phyloP scores from a whole-genome alignment of 495 filamentous ascomycete genomes.

The Podospora didyma region DNA sequence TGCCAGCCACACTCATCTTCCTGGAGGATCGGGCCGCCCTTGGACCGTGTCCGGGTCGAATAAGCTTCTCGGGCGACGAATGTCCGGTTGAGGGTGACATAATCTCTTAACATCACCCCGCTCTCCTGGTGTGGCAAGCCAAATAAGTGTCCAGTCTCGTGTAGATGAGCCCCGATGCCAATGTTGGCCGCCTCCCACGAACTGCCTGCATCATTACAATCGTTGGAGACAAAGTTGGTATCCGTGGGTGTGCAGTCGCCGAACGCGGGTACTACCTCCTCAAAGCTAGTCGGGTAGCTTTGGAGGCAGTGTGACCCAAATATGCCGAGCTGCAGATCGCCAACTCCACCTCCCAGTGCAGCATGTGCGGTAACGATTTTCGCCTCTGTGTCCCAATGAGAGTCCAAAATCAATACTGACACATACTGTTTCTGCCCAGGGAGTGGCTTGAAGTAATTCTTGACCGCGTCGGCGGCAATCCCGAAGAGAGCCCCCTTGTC shows the following conservation, averaged over 20 bases:
- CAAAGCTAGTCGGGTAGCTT: slow-evolving; percentile 77
- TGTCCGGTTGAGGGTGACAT: slow-evolving; percentile 74
- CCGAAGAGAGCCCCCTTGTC: slow-evolving; percentile 66
- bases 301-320: slow-evolving; percentile 89
- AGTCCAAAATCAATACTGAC: slow-evolving; percentile 75
- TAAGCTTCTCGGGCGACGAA: slow-evolving; percentile 76
- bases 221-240: slow-evolving; percentile 74
- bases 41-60: slow-evolving; percentile 77
- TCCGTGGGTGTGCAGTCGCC: slow-evolving; percentile 85
- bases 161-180: slow-evolving; percentile 87
- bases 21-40: slow-evolving; percentile 66
- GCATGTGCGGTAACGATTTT: slow-evolving; percentile 77
- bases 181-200: slow-evolving; percentile 91
- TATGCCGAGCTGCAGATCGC: slow-evolving; percentile 74
- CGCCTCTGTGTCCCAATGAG: slow-evolving; percentile 74
- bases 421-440: slow-evolving; percentile 81
- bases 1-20: slow-evolving; percentile 88
- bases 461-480: slow-evolving; percentile 73
- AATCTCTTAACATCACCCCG: slow-evolving; percentile 86
- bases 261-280: slow-evolving; percentile 83
- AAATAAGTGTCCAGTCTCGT: slow-evolving; percentile 82
- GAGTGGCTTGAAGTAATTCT: slow-evolving; percentile 65
- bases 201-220: slow-evolving; percentile 76
- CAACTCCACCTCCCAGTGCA: slow-evolving; percentile 62
- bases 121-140: slow-evolving; percentile 83